Evolutionary conservation across 495 filamentous ascomycete species (phyloP), one percentile per base, ranked within the genome.

Genomic region (Aspergillus coremiiformis): DNA sequence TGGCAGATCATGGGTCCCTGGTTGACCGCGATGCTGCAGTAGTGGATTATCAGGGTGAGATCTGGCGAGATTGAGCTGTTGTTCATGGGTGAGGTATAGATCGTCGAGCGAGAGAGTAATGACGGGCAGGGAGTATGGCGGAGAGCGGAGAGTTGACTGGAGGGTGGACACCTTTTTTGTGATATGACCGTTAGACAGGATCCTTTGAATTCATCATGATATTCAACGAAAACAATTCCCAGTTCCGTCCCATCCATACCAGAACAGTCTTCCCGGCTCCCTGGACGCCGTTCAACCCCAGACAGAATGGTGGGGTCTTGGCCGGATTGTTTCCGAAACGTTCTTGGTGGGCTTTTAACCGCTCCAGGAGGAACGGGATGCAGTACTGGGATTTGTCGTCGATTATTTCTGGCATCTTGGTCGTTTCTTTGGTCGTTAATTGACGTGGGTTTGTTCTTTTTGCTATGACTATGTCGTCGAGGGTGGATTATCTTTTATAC

Each of bases 181-280:
- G 42, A 11, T 10, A 26, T 15, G 5, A 43, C 33, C 26, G 30
- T 17, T 23, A 23, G 29, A n/a, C n/a, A n/a, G n/a, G n/a, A n/a
- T n/a, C n/a, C n/a, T n/a, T n/a, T n/a, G n/a, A n/a, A n/a, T n/a
- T n/a, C n/a, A n/a, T n/a, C n/a, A n/a, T n/a, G n/a, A n/a, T n/a
- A n/a, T n/a, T n/a, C n/a, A n/a, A n/a, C n/a, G n/a, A n/a, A n/a
- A n/a, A n/a, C n/a, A n/a, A n/a, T n/a, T n/a, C n/a, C n/a, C n/a
- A n/a, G n/a, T n/a, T n/a, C 17, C 44, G 8, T 29, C 32, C 6
- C 3, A 5, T 5, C 30, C 70, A 60, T 66, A 84, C 90, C 58
- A 96, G 75, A 3, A 90, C 91, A 1, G 90, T 92, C 70, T 97
- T 97, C 35, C 92, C 92, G 41, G 85, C 87, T 43, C 91, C 91